Evolutionary conservation across 176 grass and related monocot genomes (phyloP).

Genomic region (Chloris gayana): DNA sequence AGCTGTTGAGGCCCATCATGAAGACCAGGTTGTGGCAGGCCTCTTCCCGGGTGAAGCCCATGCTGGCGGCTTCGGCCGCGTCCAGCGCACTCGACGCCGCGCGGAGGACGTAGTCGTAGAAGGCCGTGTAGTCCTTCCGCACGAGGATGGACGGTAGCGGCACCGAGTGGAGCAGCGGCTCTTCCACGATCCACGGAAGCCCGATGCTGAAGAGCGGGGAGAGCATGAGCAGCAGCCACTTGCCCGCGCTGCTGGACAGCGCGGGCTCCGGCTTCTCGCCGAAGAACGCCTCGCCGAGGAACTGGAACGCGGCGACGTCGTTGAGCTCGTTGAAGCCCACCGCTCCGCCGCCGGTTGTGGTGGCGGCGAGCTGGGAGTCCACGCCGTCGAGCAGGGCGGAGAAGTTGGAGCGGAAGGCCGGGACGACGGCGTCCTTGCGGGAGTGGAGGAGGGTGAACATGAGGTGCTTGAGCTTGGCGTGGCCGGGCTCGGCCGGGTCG

Average conservation of each 20-base stretch:
- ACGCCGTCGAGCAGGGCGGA: slow-evolving; percentile 45
- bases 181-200: slow-evolving; percentile 64
- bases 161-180: slow-evolving; percentile 63
- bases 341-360: slow-evolving; percentile 40
- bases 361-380: slow-evolving; percentile 39
- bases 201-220: slow-evolving; percentile 44
- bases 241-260: slow-evolving; percentile 36
- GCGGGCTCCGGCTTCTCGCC: slow-evolving; percentile 41
- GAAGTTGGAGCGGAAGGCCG: slow-evolving; percentile 61
- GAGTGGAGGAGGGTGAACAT: slow-evolving; percentile 58
- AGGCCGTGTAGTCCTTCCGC: slow-evolving; percentile 52
- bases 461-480: slow-evolving; percentile 66
- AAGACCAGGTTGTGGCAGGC: slow-evolving; percentile 77
- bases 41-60: slow-evolving; percentile 56
- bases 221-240: slow-evolving; percentile 68
- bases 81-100: no score
- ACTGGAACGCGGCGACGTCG: slow-evolving; percentile 64
- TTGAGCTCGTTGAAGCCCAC: slow-evolving; percentile 64
- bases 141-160: slow-evolving; percentile 50
- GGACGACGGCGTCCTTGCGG: slow-evolving; percentile 57
- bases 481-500: slow-evolving; percentile 67
- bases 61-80: slow-evolving; percentile 38
- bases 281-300: slow-evolving; percentile 73
- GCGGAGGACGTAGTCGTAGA: slow-evolving; percentile 52
- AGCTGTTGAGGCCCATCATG: slow-evolving; percentile 79